Evolutionary conservation across 2,329 filamentous ascomycete genomes (phyloP).

Genomic region (Pleomassaria siparia): DNA sequence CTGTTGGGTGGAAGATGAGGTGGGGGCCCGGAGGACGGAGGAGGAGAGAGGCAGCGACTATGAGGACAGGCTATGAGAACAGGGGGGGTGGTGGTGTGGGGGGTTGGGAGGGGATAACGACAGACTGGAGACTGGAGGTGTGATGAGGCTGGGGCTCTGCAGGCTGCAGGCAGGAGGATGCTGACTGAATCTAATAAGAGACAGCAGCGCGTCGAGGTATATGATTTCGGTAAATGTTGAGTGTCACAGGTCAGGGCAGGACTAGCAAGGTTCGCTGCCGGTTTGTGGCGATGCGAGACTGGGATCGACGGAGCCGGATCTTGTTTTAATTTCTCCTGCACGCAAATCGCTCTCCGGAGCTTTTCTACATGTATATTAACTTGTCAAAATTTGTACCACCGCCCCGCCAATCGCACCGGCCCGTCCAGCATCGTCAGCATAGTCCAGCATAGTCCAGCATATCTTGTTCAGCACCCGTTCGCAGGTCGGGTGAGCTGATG

Average conservation of each 20-base stretch:
- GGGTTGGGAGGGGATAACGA: conserved; percentile 12
- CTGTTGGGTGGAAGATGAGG: neutral
- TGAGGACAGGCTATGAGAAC: no score
- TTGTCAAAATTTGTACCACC: no score
- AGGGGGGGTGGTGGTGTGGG: no score
- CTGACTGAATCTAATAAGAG: conserved; percentile 1
- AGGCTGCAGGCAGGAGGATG: neutral
- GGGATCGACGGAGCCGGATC: neutral
- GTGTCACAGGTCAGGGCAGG: conserved; percentile 11
- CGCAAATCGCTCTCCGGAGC: neutral
- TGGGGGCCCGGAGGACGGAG: neutral
- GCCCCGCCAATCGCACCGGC: neutral
- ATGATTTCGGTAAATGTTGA: conserved; percentile 22
- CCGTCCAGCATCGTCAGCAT: no score
- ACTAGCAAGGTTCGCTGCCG: conserved; percentile 8
- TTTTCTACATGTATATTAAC: neutral
- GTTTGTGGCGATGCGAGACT: conserved; percentile 2
- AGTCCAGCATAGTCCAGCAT: neutral
- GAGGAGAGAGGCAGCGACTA: conserved; percentile 2
- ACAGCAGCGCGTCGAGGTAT: conserved; percentile 12
- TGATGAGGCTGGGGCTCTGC: conserved; percentile 1
- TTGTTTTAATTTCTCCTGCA: conserved; percentile 1
- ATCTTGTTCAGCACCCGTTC: neutral
- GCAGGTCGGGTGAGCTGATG: neutral
- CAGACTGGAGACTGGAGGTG: conserved; percentile 7